Evolutionary conservation across 805 yeast species (phyloP), one percentile per base, ranked within the genome.

Genomic region (Pichia cabralensis): DNA sequence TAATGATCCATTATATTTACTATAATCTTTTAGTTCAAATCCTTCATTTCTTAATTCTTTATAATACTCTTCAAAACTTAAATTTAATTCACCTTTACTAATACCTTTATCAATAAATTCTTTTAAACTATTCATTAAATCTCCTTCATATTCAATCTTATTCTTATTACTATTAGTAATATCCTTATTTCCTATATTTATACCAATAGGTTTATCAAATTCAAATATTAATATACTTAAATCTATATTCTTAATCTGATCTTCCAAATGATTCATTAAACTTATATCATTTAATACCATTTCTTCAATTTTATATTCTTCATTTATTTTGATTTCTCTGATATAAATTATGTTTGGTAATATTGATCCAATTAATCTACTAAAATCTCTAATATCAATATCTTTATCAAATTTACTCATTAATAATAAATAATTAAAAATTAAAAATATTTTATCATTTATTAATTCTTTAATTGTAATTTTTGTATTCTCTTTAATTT

Each of bases 371-470:
- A 84, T 62, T 60, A 79, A 66, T 45, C 98, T 66, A 0, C 95
- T 85, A 39, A 89, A 67, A 51, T 92, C 97, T 40, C 97, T 67
- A 1, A 83, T 71, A 50, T 84, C 95, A 46, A 74, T 74, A 4
- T 73, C 69, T 6, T 67, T 63, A 53, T 92, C 99, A 52, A 76
- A 82, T 42, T 77, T 74, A 10, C 82, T 71, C 31, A 84, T 60
- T 15, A 75, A 72, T 27, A 84, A 55, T 1, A 72, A 69, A 45
- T 76, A 66, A 16, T 71, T 65, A 52, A 78, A 85, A 64, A 84
- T 59, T 40, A 70, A 65, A 28, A 62, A 59, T 10, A 58, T 37
- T 13, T 31, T 17, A 57, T 62, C 35, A 61, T 59, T 36, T 55
- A 56, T 49, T 40, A 60, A 50, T 31, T 57, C 53, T 36, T 18